phyloP scores from a whole-genome alignment of 805 yeast species.

The Jamesozyma lodderae region DNA sequence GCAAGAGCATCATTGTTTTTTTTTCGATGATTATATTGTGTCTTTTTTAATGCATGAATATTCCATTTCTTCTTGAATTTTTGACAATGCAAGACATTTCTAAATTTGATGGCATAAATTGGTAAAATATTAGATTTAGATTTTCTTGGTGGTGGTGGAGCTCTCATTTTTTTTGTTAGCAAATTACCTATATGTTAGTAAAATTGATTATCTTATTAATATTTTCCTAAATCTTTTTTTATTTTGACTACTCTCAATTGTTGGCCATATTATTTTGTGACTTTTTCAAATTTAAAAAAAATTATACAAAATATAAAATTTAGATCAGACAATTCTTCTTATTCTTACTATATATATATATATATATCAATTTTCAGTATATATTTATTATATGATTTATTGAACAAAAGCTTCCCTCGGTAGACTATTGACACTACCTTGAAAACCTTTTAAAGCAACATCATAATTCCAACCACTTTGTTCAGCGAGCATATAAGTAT shows the following conservation, averaged over 20 bases:
- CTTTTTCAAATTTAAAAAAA: too few relatives aligned
- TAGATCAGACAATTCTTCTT: too few relatives aligned
- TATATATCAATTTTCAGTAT: background rate
- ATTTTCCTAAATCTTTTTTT: too few relatives aligned
- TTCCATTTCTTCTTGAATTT: constrained; percentile 19
- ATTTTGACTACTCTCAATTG: too few relatives aligned
- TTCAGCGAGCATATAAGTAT: constrained; percentile 72
- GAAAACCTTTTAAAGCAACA: constrained; percentile 60
- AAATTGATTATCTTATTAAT: too few relatives aligned
- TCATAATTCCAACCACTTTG: constrained; percentile 81
- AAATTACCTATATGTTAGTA: too few relatives aligned
- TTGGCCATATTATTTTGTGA: too few relatives aligned
- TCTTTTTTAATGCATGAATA: constrained; percentile 15
- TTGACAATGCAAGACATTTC: constrained; percentile 12
- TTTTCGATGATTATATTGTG: constrained; percentile 3
- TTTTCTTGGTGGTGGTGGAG: constrained; percentile 27
- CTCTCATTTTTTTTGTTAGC: too few relatives aligned
- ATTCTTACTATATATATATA: background rate
- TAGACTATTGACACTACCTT: constrained; percentile 50
- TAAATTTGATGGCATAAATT: constrained; percentile 9
- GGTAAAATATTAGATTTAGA: constrained; percentile 17
- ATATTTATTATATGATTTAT: constrained; percentile 4
- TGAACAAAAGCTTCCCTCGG: constrained; percentile 48
- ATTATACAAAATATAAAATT: too few relatives aligned
- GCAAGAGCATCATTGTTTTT: constrained; percentile 2